phyloP scores from a whole-genome alignment of 768 basidiomycete genomes.

The Crepidotus variabilis region DNA sequence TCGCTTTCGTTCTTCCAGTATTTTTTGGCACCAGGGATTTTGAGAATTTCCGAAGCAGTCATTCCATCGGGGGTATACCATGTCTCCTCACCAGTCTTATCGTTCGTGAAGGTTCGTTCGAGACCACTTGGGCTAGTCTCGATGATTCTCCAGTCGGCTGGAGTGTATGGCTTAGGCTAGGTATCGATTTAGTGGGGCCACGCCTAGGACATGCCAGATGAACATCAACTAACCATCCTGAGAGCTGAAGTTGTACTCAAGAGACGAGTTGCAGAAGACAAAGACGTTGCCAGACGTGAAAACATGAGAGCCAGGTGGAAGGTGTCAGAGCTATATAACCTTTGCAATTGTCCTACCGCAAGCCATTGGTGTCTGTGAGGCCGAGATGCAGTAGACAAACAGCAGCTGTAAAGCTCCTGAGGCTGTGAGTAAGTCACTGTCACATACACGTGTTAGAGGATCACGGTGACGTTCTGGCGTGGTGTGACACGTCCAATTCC shows the following conservation, averaged over 20 bases:
- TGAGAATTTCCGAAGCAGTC: constrained; percentile 9
- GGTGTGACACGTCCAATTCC: not conserved
- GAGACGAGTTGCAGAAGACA: not conserved
- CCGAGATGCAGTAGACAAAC: too few relatives aligned
- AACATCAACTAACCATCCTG: not conserved
- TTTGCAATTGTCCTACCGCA: not conserved
- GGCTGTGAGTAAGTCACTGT: constrained; percentile 9
- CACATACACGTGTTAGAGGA: constrained; percentile 12
- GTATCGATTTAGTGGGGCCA: not conserved
- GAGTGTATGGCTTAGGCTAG: constrained; percentile 1
- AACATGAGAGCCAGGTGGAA: not conserved
- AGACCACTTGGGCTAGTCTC: constrained; percentile 11
- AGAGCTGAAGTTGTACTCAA: not conserved
- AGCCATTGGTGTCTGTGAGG: not conserved
- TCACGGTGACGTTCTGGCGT: constrained; percentile 4
- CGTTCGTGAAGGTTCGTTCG: constrained; percentile 10
- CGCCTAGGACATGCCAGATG: not conserved
- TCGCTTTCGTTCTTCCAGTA: constrained; percentile 4
- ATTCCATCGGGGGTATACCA: constrained; percentile 10
- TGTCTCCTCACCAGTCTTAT: constrained; percentile 7
- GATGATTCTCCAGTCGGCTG: constrained; percentile 13
- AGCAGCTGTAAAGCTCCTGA: too few relatives aligned
- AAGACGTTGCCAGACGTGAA: not conserved
- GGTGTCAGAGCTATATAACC: not conserved
- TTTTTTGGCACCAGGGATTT: constrained; percentile 9